Percentiles rank a stretch among this genome's conserved stretches.
Evolutionary conservation across 768 basidiomycete genomes (phyloP).

Genomic region (Agrocybe pediades): DNA sequence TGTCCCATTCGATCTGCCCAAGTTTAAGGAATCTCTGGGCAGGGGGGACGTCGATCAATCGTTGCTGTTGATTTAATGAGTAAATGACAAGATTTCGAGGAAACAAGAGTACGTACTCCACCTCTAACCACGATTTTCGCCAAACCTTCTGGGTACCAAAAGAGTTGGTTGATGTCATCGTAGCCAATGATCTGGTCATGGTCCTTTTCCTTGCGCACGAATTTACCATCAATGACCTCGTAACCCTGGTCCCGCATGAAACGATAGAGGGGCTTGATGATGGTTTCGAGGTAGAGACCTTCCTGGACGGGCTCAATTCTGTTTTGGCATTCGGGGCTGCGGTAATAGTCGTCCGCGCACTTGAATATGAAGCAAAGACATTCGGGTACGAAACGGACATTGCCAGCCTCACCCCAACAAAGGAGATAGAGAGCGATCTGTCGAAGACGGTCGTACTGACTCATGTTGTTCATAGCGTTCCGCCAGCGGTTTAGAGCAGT

Average conservation of each 20-base stretch:
- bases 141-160: slow-evolving; percentile 99
- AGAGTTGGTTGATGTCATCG: slow-evolving; percentile 98
- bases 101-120: slow-evolving; percentile 54
- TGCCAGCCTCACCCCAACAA: slow-evolving; percentile 98
- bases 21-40: slow-evolving; percentile 94
- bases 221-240: slow-evolving; percentile 93
- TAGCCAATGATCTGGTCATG: slow-evolving; percentile 98
- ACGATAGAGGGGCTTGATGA: slow-evolving; percentile 93
- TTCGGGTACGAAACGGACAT: slow-evolving; percentile 96
- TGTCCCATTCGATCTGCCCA: slow-evolving; percentile 89
- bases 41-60: slow-evolving; percentile 88
- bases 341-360: slow-evolving; percentile 99
- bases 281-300: slow-evolving; percentile 86
- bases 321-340: slow-evolving; percentile 97
- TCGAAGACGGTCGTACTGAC: slow-evolving; percentile 95
- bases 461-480: slow-evolving; percentile 99
- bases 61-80: slow-evolving; percentile 52
- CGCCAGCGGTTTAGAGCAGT: slow-evolving; percentile 94
- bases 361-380: slow-evolving; percentile 99
- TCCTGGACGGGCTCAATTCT: slow-evolving; percentile 91
- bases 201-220: slow-evolving; percentile 91
- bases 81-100: slow-evolving; percentile 7
- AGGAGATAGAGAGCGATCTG: slow-evolving; percentile 95
- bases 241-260: slow-evolving; percentile 98
- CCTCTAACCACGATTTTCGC: slow-evolving; percentile 89